A percentile compares a stretch with the other conserved stretches of the same genome.
phyloP scores from a whole-genome alignment of 768 basidiomycete species.

The Tremella yokohamensis region DNA sequence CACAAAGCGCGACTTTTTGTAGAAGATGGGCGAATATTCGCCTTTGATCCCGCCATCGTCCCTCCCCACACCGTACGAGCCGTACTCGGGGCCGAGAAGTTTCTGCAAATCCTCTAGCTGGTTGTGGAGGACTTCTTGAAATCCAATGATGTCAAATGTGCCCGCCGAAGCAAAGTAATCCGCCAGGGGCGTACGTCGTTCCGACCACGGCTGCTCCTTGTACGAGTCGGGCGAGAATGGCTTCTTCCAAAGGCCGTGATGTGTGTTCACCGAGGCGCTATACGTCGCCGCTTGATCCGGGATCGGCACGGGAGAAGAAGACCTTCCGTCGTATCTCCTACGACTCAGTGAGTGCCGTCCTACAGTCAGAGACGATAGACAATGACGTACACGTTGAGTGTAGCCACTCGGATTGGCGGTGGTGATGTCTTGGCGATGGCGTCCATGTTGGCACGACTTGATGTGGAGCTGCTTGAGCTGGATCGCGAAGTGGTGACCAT shows the following conservation, averaged over 20 bases:
- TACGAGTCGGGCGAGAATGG: slow-evolving; percentile 14
- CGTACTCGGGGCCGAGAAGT: slow-evolving; percentile 60
- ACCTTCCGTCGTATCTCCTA: slow-evolving; percentile 28
- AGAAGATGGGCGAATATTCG: slow-evolving; percentile 66
- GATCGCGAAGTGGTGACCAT: slow-evolving; percentile 8
- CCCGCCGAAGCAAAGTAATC: slow-evolving; percentile 35
- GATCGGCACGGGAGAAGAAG: slow-evolving; percentile 26
- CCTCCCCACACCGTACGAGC: slow-evolving; percentile 63
- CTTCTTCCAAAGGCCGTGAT: slow-evolving; percentile 11
- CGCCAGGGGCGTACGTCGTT: slow-evolving; percentile 34
- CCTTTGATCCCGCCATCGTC: slow-evolving; percentile 60
- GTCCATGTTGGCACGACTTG: slow-evolving; percentile 8
- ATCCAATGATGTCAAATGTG: slow-evolving; percentile 38
- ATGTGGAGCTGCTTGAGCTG: background rate
- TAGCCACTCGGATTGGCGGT: slow-evolving; percentile 15
- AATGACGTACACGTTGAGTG: slow-evolving; percentile 18
- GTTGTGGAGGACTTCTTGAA: slow-evolving; percentile 55
- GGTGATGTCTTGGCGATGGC: slow-evolving; percentile 24
- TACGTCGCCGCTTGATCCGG: slow-evolving; percentile 13
- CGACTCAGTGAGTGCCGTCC: background rate
- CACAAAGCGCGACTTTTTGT: slow-evolving; percentile 53
- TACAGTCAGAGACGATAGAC: background rate
- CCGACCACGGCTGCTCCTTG: slow-evolving; percentile 36
- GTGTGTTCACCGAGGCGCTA: too few relatives aligned
- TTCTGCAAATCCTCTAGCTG: slow-evolving; percentile 61